These are phyloP conservation scores for Nadsonia fulvescens DNA, from an alignment of 805 yeast species.

Conservation along the genomic window DNA sequence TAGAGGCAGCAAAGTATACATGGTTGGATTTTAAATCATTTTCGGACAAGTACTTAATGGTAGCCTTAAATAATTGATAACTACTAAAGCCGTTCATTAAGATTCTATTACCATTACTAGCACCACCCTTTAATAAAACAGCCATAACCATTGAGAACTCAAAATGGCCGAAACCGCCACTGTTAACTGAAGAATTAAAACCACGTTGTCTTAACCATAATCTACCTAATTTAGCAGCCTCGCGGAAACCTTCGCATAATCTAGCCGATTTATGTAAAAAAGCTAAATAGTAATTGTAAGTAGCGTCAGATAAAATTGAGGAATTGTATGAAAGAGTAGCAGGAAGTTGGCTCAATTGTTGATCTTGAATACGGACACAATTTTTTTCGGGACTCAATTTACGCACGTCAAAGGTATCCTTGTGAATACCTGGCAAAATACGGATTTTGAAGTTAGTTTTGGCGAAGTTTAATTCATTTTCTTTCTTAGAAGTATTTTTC, in stretches of 20 bases:
- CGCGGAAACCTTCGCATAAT: constrained; percentile 62
- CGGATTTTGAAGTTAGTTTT: constrained; percentile 58
- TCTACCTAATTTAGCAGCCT: constrained; percentile 74
- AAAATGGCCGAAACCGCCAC: constrained; percentile 82
- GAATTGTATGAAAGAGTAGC: constrained; percentile 84
- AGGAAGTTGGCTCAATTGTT: constrained; percentile 20
- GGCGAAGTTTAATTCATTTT: constrained; percentile 14
- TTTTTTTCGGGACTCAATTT: constrained; percentile 68
- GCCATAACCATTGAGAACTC: constrained; percentile 75
- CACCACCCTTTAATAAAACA: constrained; percentile 60
- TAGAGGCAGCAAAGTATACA: constrained; percentile 11
- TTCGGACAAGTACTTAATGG: constrained; percentile 62
- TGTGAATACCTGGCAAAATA: constrained; percentile 55
- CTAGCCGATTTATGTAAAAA: constrained; percentile 60
- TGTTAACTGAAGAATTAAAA: constrained; percentile 38
- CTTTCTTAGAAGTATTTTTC: constrained; percentile 4
- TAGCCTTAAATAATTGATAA: constrained; percentile 84
- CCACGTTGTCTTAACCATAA: constrained; percentile 87
- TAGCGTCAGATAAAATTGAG: constrained; percentile 49
- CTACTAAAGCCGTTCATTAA: constrained; percentile 78
- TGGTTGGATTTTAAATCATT: constrained; percentile 36
- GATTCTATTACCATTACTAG: constrained; percentile 58
- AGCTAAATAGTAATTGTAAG: constrained; percentile 53
- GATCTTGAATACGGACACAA: constrained; percentile 50
- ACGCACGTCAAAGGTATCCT: constrained; percentile 49